Evolutionary conservation across 352 stramenopile species (phyloP), one percentile per base, ranked within the genome.

Genomic region (Phytophthora nicotianae): DNA sequence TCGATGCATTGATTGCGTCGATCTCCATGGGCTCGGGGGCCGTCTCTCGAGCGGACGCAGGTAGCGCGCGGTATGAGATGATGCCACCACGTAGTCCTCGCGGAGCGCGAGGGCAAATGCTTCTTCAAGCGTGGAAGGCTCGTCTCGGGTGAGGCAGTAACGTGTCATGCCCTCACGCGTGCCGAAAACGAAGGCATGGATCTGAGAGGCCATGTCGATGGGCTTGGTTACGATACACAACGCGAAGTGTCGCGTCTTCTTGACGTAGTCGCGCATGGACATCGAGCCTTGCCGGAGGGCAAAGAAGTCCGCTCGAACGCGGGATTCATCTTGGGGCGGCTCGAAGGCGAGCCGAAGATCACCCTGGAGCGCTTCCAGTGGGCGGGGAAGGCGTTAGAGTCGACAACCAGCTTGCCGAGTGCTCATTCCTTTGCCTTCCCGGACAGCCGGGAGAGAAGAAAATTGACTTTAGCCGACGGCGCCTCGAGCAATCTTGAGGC

Each of bases 151-250:
- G 3, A 58, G 27, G 11, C n/a, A 48, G 21, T 61, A 61, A 3
- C 40, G 26, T 17, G 20, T 50, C 41, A 68, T 62, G 9, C 46
- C 41, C 41, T 61, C 58, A 1, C 42, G 45, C 54, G 64, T 55
- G 14, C 38, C 35, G 29, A 58, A 51, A 3, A 69, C 40, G 27
- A 69, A 73, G 17, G 65, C 50, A 21, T 62, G 43, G 14, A 65
- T 53, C 17, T 48, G 41, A 4, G 50, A 61, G 0, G 50, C 46
- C 50, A 59, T 50, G 50, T 59, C 50, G 16, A 48, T 60, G 1
- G 37, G 37, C 5, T 29, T 48, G 17, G 20, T 17, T 1, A 29
- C 41, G n/a, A 48, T 48, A n/a, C 21, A 48, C 19, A 11, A 29
- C 19, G 41, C 41, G 11, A 29, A 20, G 19, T 17, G 20, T 2